These are phyloP conservation scores for Melanogaster broomeanus DNA, from an alignment of 768 basidiomycete genomes.

Conservation along the genomic window DNA sequence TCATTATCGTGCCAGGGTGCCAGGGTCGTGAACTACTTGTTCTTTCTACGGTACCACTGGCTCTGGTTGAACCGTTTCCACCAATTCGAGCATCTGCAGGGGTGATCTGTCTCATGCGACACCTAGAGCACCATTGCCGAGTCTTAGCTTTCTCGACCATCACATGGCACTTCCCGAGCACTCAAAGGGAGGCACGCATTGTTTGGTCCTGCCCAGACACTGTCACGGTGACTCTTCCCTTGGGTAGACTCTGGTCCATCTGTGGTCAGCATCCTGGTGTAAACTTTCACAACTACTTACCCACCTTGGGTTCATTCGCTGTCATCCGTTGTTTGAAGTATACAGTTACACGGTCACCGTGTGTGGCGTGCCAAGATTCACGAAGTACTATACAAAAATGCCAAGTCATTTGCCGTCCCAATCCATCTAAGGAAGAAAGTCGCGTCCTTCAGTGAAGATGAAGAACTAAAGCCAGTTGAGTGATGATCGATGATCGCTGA, in stretches of 20 bases:
- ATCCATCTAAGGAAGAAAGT: slow-evolving; percentile 17
- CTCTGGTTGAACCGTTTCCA: too few species aligned
- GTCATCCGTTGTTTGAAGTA: slow-evolving; percentile 8
- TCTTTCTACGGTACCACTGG: too few species aligned
- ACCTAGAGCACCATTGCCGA: too few species aligned
- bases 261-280: slow-evolving; percentile 9
- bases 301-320: slow-evolving; percentile 19
- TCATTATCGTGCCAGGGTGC: too few species aligned
- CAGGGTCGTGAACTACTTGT: too few species aligned
- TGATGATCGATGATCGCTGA: slow-evolving; percentile 11
- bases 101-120: too few species aligned
- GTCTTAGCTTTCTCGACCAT: too few species aligned
- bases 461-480: not conserved
- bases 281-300: slow-evolving; percentile 17
- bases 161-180: too few species aligned
- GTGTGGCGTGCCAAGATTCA: slow-evolving; percentile 21
- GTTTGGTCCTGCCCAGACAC: not conserved
- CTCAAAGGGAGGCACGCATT: too few species aligned
- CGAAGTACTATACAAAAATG: slow-evolving; percentile 15
- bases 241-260: slow-evolving; percentile 13
- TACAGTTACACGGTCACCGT: slow-evolving; percentile 23
- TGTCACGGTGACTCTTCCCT: too few species aligned
- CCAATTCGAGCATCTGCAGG: too few species aligned
- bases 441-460: slow-evolving; percentile 14
- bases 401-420: slow-evolving; percentile 14